phyloP scores from a whole-genome alignment of 768 basidiomycete genomes.

The Pleurotus platypus region DNA sequence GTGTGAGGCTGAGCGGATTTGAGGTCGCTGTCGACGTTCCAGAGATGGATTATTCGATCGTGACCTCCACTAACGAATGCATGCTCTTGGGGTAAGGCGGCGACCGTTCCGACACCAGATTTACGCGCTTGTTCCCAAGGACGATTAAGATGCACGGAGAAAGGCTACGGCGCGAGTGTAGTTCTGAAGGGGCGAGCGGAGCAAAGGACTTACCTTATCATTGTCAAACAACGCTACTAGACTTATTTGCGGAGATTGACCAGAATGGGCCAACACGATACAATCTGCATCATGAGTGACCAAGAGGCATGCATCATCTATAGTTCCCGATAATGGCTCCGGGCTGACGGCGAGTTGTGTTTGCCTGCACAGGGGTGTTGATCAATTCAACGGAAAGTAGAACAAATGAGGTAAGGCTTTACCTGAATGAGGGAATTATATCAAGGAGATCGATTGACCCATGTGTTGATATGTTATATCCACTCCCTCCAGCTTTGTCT shows the following conservation, averaged over 20 bases:
- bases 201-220: constrained; percentile 18
- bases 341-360: background rate
- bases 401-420: constrained; percentile 3
- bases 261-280: constrained; percentile 34
- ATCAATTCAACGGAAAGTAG: background rate
- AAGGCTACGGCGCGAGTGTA: constrained; percentile 5
- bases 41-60: constrained; percentile 45
- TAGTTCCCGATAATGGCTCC: constrained; percentile 1
- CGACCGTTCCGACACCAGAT: constrained; percentile 38
- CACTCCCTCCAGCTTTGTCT: constrained; percentile 7
- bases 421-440: constrained; percentile 18
- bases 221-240: constrained; percentile 13
- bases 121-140: constrained; percentile 32
- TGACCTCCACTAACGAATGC: constrained; percentile 48
- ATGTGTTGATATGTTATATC: constrained; percentile 33
- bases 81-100: constrained; percentile 34
- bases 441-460: constrained; percentile 30
- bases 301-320: constrained; percentile 43
- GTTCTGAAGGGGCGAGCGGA: background rate
- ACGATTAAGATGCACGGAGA: constrained; percentile 14
- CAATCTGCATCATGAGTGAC: constrained; percentile 17
- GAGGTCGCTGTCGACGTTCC: constrained; percentile 34
- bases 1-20: constrained; percentile 24
- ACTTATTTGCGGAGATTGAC: constrained; percentile 31
- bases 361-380: background rate